Evolutionary conservation across 441 rosid genomes (phyloP).

Genomic region (Hura crepitans): DNA sequence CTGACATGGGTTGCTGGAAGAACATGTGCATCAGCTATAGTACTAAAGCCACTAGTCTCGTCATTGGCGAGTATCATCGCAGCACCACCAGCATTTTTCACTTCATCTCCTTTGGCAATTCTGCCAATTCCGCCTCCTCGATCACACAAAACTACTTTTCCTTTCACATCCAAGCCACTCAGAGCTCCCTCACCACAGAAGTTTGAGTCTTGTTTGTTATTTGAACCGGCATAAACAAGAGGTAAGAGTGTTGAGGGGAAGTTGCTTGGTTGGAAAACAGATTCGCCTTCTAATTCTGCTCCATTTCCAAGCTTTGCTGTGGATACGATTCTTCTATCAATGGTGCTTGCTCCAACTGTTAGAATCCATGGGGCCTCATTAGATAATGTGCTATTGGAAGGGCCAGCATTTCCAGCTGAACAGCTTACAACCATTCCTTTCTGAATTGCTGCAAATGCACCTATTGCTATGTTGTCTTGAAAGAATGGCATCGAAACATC

Average conservation of each 20-base stretch:
- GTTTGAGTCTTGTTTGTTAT: constrained; percentile 26
- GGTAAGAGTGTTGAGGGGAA: constrained; percentile 31
- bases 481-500: constrained; percentile 29
- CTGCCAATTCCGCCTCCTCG: constrained; percentile 34
- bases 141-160: constrained; percentile 33
- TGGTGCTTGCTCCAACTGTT: constrained; percentile 51
- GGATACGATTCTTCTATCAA: constrained; percentile 35
- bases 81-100: constrained; percentile 38
- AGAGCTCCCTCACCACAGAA: constrained; percentile 37
- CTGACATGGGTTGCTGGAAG: constrained; percentile 50
- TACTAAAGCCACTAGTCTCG: constrained; percentile 23
- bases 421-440: constrained; percentile 45
- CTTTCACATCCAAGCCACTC: constrained; percentile 28
- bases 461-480: constrained; percentile 30
- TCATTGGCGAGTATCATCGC: constrained; percentile 47
- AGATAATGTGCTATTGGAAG: constrained; percentile 28
- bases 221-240: constrained; percentile 35
- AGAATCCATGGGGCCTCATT: constrained; percentile 58
- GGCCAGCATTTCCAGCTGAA: constrained; percentile 43
- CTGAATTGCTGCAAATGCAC: constrained; percentile 42
- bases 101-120: constrained; percentile 31
- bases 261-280: constrained; percentile 31
- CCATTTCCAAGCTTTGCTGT: constrained; percentile 42
- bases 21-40: constrained; percentile 34
- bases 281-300: constrained; percentile 36